Conservation (phyloP, 805 yeast species). For the Starmerella bombicola region DNA sequence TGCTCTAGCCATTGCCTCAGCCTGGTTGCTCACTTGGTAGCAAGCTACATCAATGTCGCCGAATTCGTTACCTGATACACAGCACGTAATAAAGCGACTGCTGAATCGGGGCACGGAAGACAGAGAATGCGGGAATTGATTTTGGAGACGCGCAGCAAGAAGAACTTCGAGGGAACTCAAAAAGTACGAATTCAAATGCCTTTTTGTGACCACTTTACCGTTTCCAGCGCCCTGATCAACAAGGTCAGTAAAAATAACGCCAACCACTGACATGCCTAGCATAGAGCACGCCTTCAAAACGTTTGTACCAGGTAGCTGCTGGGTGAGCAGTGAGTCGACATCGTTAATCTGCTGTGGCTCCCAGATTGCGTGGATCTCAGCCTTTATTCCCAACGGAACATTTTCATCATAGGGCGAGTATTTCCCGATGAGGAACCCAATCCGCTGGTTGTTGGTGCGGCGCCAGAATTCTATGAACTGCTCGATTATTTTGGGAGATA, state of each 20-base stretch:
- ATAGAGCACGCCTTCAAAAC: constrained; percentile 40
- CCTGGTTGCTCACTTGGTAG: constrained; percentile 78
- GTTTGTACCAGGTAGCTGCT: constrained; percentile 27
- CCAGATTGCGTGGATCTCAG: constrained; percentile 83
- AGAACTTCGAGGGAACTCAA: constrained; percentile 74
- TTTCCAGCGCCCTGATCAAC: constrained; percentile 76
- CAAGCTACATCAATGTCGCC: constrained; percentile 86
- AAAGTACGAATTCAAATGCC: constrained; percentile 86
- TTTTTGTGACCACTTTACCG: constrained; percentile 81
- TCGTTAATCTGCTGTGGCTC: constrained; percentile 87
- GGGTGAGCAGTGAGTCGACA: constrained; percentile 70
- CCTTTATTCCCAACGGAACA: constrained; percentile 88
- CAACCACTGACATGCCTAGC: constrained; percentile 58
- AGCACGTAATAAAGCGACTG: constrained; percentile 88
- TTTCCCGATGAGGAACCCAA: constrained; percentile 73
- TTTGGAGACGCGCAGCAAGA: constrained; percentile 73
- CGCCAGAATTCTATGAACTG: constrained; percentile 89
- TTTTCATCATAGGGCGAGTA: constrained; percentile 58
- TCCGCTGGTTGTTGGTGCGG: constrained; percentile 69
- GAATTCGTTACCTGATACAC: constrained; percentile 71
- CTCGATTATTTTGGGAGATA: constrained; percentile 59
- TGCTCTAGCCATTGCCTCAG: constrained; percentile 79
- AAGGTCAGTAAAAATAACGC: constrained; percentile 80
- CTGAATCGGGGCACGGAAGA: constrained; percentile 43
- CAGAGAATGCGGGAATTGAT: constrained; percentile 38